Percentiles rank a stretch among this genome's conserved stretches.
Evolutionary conservation across 441 rosid genomes (phyloP).

Genomic region (Arabidopsis hybrid): DNA sequence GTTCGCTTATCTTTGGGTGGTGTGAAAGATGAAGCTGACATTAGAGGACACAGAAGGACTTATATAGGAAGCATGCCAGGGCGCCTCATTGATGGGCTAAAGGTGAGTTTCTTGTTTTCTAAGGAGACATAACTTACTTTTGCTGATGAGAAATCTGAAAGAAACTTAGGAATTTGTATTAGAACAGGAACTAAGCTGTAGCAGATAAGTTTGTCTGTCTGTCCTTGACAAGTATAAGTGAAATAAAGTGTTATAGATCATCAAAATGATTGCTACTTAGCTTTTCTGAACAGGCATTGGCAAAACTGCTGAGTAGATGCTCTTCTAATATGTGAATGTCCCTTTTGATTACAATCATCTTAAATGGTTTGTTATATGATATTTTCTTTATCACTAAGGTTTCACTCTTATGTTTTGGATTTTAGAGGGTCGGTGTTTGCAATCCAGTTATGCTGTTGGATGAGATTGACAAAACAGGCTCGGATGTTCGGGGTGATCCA

Average conservation of each 20-base stretch:
- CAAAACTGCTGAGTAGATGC: slow-evolving; percentile 13
- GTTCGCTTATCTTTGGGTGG: slow-evolving; percentile 97
- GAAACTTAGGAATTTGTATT: slow-evolving; percentile 4
- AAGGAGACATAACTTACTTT: background rate
- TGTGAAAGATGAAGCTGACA: slow-evolving; percentile 99
- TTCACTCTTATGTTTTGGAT: slow-evolving; percentile 46
- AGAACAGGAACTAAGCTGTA: slow-evolving; percentile 2
- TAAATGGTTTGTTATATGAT: slow-evolving; percentile 2
- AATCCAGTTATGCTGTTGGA: slow-evolving; percentile 98
- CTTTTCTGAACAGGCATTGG: slow-evolving; percentile 7
- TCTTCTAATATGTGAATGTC: slow-evolving; percentile 19
- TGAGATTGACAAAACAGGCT: slow-evolving; percentile 99
- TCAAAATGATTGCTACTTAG: slow-evolving; percentile 4
- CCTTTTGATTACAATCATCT: slow-evolving; percentile 6
- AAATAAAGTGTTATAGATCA: slow-evolving; percentile 9
- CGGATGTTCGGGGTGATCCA: slow-evolving; percentile 98
- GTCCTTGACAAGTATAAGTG: background rate
- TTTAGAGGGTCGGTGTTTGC: slow-evolving; percentile 89
- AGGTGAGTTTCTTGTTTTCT: slow-evolving; percentile 55
- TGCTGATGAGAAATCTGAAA: slow-evolving; percentile 1
- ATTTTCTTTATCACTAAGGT: slow-evolving; percentile 14
- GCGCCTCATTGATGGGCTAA: slow-evolving; percentile 95
- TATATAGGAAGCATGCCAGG: slow-evolving; percentile 99
- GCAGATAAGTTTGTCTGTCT: slow-evolving; percentile 20
- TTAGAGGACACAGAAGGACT: slow-evolving; percentile 98